Evolutionary conservation across 2,329 filamentous ascomycete species (phyloP).

Genomic region (Cyphellophora europaea): DNA sequence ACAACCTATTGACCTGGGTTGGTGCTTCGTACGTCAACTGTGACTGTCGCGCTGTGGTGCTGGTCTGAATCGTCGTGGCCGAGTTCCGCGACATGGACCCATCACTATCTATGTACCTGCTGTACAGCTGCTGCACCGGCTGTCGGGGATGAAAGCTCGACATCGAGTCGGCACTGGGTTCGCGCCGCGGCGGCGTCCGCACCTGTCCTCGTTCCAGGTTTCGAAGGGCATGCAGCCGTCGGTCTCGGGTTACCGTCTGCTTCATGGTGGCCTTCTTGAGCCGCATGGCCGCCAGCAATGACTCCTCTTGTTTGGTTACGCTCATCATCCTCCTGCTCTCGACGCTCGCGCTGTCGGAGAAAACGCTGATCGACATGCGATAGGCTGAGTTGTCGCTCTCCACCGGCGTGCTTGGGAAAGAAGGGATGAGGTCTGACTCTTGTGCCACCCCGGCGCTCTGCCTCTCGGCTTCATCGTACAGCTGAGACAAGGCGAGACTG

Average conservation of each 20-base stretch:
- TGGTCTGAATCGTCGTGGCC: conserved; percentile 16
- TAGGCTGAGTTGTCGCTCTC: conserved; percentile 7
- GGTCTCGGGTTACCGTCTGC: conserved; percentile 20
- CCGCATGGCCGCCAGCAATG: conserved; percentile 41
- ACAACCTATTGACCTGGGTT: not conserved
- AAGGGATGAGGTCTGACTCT: conserved; percentile 1
- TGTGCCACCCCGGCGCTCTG: not conserved
- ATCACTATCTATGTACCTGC: not conserved
- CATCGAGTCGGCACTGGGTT: not conserved
- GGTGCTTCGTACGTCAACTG: not conserved
- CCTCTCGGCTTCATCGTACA: conserved; percentile 9
- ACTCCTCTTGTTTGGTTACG: conserved; percentile 45
- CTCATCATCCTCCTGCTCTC: conserved; percentile 38
- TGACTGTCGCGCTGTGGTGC: not conserved
- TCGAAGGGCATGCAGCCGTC: not conserved
- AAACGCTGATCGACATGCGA: conserved; percentile 7
- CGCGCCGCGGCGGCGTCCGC: not conserved
- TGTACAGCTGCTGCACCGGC: not conserved
- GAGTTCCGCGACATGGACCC: conserved; percentile 7
- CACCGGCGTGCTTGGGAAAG: conserved; percentile 12
- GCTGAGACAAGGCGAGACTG: conserved; percentile 7
- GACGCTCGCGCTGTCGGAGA: conserved; percentile 16
- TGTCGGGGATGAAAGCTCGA: not conserved
- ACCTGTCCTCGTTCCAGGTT: not conserved
- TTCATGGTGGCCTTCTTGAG: conserved; percentile 38